Evolutionary conservation across 1,284 basidiomycete genomes (phyloP).

Genomic region (Athelia psychrophila): DNA sequence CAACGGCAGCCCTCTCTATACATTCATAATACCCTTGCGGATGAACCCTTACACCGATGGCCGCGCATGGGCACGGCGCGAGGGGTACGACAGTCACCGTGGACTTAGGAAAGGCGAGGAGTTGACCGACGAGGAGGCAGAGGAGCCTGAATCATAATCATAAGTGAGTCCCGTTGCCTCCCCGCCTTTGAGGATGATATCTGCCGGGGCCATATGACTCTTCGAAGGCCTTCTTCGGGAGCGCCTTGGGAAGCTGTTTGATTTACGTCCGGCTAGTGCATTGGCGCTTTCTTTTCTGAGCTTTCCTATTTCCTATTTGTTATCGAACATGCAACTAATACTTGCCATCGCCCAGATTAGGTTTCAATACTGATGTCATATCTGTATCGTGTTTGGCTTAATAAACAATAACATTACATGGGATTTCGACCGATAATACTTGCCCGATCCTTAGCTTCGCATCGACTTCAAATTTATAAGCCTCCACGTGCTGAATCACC

Average conservation of each 20-base stretch:
- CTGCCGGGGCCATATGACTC: conserved; percentile 81
- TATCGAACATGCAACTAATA: background rate
- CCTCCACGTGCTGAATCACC: too few species aligned
- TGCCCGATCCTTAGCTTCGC: too few species aligned
- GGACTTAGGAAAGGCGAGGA: conserved; percentile 68
- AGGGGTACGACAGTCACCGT: conserved; percentile 57
- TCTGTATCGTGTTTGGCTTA: too few species aligned
- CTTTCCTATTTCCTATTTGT: background rate
- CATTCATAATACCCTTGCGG: conserved; percentile 80
- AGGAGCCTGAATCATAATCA: background rate
- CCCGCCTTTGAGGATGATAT: conserved; percentile 46
- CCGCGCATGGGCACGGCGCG: conserved; percentile 71
- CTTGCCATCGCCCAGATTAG: background rate
- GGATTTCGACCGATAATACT: too few species aligned
- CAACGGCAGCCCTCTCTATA: conserved; percentile 58
- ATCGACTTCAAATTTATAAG: too few species aligned
- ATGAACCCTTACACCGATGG: conserved; percentile 87
- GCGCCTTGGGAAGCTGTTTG: conserved; percentile 43
- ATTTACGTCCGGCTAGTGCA: conserved; percentile 48
- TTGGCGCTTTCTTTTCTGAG: background rate
- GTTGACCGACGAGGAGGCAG: conserved; percentile 67
- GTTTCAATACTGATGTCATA: background rate
- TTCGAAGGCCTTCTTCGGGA: conserved; percentile 35
- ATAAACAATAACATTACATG: too few species aligned
- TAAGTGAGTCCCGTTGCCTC: background rate